phyloP scores from a whole-genome alignment of 768 basidiomycete species.

The Leccinellum rugosiceps region DNA sequence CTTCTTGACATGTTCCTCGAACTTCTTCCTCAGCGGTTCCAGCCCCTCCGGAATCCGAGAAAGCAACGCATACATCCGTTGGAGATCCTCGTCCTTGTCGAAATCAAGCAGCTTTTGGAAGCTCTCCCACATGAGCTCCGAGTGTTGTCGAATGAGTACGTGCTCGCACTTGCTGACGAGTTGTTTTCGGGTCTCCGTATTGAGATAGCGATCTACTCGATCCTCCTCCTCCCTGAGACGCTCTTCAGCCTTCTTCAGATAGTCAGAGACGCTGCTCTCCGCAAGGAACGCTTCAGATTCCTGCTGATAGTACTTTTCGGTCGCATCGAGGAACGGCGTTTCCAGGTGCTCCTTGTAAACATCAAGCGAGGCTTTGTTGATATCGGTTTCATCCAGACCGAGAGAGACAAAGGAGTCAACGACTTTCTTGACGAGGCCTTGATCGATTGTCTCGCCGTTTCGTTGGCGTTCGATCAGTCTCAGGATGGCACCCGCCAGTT shows the following conservation, averaged over 20 bases:
- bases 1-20: conserved; percentile 94
- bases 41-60: conserved; percentile 88
- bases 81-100: conserved; percentile 93
- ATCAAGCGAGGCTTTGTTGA: conserved; percentile 89
- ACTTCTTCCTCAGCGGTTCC: conserved; percentile 86
- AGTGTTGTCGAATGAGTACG: conserved; percentile 85
- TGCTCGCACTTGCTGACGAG: conserved; percentile 84
- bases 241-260: conserved; percentile 92
- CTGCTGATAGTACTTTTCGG: conserved; percentile 86
- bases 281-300: conserved; percentile 91
- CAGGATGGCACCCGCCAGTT: conserved; percentile 84
- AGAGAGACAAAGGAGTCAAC: conserved; percentile 94
- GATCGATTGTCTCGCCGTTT: conserved; percentile 92
- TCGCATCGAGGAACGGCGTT: conserved; percentile 80
- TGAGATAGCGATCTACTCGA: conserved; percentile 90
- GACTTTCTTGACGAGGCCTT: conserved; percentile 89
- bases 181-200: conserved; percentile 82
- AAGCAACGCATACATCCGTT: conserved; percentile 91
- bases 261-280: conserved; percentile 88
- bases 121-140: conserved; percentile 84
- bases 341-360: conserved; percentile 94
- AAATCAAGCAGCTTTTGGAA: conserved; percentile 88
- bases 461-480: conserved; percentile 90
- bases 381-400: conserved; percentile 88
- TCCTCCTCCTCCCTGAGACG: conserved; percentile 93